Base-by-base conservation (phyloP, 345 rosid species). In the Syzygium aromaticum region DNA sequence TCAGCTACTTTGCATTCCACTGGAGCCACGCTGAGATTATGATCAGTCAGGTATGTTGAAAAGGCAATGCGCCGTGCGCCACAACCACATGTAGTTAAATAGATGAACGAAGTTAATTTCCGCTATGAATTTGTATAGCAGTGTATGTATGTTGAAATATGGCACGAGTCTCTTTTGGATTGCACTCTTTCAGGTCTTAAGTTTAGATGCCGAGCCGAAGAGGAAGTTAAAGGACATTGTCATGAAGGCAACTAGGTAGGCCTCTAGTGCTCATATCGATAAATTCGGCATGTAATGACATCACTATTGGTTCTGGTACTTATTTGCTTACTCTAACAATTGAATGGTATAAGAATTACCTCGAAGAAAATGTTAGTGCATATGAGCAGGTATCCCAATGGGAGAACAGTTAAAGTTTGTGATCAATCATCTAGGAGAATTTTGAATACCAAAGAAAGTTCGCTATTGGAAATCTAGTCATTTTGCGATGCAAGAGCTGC, bases 221-320 rank as follows among this genome's bases (percentile, higher is more conserved):
- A 94, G 89, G 90, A 97, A 91, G 91, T 94, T 97, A 22, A 96
- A 92, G 91, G 92, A 92, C 90, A 91, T 97, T 87, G 95, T 97
- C 86, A 93, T 96, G 94, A 97, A 95, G 54, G 99, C 98, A 86
- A 96, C 99, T 8, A 93, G 98, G 99, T 97, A 11, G 21, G 49
- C 28, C 49, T 38, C 4, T 73, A 22, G 82, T 38, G 49, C 51
- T 19, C 19, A 73, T 73, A 73, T 19, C 52, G 11, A 40, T 25
- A 86, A 8, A 86, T 85, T 25, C 7, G 13, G 49, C 23, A 73
- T 73, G 38, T 73, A 10, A 73, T 5, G 82, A 19, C 1, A 25
- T 73, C 82, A 38, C 82, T 38, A 73, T 73, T 38, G 49, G 82
- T 73, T 25, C 49, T 73, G 27, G 82, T 73, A 33, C 82, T 38